These are phyloP conservation scores for Pilatotrama ljubarskyi DNA, from an alignment of 768 basidiomycete genomes.

Conservation along the genomic window DNA sequence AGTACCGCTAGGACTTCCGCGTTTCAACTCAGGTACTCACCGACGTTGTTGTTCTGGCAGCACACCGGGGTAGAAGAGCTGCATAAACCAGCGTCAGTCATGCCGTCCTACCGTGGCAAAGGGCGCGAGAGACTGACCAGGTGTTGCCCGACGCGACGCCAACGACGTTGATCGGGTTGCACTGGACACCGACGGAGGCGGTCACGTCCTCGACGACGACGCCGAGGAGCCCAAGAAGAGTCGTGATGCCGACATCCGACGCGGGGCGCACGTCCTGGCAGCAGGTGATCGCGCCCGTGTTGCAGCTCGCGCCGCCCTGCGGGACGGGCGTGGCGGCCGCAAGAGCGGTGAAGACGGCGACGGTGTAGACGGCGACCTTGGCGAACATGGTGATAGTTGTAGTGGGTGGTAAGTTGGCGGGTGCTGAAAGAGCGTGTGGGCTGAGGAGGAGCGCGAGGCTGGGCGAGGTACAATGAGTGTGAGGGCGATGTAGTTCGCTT, in stretches of 20 bases:
- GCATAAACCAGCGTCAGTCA: neutral
- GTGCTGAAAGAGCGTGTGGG: conserved; percentile 1
- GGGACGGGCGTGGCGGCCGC: conserved; percentile 16
- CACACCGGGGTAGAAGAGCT: conserved; percentile 13
- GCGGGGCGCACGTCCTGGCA: conserved; percentile 11
- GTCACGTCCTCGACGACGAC: conserved; percentile 21
- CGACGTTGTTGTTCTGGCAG: conserved; percentile 16
- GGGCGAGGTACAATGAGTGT: conserved; percentile 8
- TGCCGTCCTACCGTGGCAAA: neutral
- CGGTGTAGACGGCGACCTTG: conserved; percentile 11
- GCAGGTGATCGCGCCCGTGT: conserved; percentile 17
- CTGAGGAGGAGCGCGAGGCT: conserved; percentile 9
- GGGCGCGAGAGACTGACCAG: conserved; percentile 1
- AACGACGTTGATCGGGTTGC: conserved; percentile 22
- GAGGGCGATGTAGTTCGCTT: conserved; percentile 15
- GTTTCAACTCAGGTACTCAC: neutral
- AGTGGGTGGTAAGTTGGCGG: neutral
- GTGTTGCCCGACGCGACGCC: conserved; percentile 4
- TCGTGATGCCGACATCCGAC: neutral
- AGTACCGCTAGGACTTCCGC: neutral
- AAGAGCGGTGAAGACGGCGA: conserved; percentile 14
- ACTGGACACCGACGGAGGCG: conserved; percentile 21
- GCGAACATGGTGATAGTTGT: conserved; percentile 12
- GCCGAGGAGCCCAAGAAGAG: conserved; percentile 14
- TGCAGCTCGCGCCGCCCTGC: conserved; percentile 9